Evolutionary conservation across 1,284 basidiomycete genomes (phyloP).

Genomic region (Fomitiporia mediterranea): DNA sequence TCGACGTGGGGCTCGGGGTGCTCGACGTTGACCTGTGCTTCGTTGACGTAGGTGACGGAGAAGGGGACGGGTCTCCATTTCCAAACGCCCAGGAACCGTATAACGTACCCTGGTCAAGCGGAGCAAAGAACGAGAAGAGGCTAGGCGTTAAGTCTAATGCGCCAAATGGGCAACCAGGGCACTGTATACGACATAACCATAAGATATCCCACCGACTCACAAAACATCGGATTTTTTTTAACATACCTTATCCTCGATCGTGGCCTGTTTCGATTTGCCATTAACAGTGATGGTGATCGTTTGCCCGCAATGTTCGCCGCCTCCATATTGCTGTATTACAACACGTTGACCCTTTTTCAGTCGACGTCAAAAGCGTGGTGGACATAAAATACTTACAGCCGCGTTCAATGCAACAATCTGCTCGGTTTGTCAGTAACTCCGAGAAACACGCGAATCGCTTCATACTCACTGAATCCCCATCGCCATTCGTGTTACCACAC

Average conservation of each 20-base stretch:
- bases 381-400: slow-evolving; percentile 27
- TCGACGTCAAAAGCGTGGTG: neutral
- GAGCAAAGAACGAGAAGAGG: slow-evolving; percentile 42
- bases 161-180: slow-evolving; percentile 42
- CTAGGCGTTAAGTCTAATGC: slow-evolving; percentile 50
- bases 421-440: neutral
- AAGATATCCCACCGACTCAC: neutral
- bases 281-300: slow-evolving; percentile 50
- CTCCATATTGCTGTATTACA: slow-evolving; percentile 34
- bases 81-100: slow-evolving; percentile 40
- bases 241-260: slow-evolving; percentile 48
- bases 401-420: slow-evolving; percentile 44
- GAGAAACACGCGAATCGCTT: neutral
- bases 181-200: slow-evolving; percentile 25
- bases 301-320: slow-evolving; percentile 47
- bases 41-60: slow-evolving; percentile 20
- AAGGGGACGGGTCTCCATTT: slow-evolving; percentile 15
- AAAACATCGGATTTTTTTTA: neutral
- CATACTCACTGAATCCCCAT: slow-evolving; percentile 33
- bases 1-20: slow-evolving; percentile 4
- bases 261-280: slow-evolving; percentile 49
- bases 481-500: slow-evolving; percentile 32
- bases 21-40: slow-evolving; percentile 22
- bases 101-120: slow-evolving; percentile 32
- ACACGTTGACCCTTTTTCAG: slow-evolving; percentile 14